Evolutionary conservation across 1,284 basidiomycete species (phyloP), one percentile per base, ranked within the genome.

Genomic region (Cerrena zonata): DNA sequence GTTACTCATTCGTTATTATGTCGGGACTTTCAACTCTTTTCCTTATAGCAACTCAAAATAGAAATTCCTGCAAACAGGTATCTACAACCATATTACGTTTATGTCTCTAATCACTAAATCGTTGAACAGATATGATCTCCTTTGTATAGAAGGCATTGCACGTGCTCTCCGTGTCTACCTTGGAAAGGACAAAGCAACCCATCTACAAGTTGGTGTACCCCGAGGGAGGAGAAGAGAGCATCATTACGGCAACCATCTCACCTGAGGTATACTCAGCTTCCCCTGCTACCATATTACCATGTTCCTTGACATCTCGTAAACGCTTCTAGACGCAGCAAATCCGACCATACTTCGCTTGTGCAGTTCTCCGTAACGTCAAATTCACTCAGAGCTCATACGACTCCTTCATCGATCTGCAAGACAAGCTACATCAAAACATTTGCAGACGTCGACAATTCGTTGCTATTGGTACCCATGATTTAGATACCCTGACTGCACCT

Each of bases 381-480:
- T 94, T 99, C 73, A 94, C 89, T 21, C 82, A 84, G 37, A 78
- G 84, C 52, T 93, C 90, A 48, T 99, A 99, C 66, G 90, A 90
- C 37, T 94, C 91, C 55, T 99, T 99, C 80, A 97, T 99, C 64
- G 96, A 98, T 65, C 74, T 97, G 18, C 96, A 99, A 71, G 96
- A 99, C 69, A 99, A 99, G 72, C 78, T 99, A 41, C 96, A 99
- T 67, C 90, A 94, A 64, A 99, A 99, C 68, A 79, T 99, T 42
- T 95, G 91, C 61, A 78, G 96, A 49, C 78, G 89, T 58, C 77
- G 96, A 52, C 91, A 90, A 61, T 82, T 99, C 39, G 96, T 97
- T 36, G 85, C 96, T 18, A 97, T 99, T 59, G 96, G 96, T 51
- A 99, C 96, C 2, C 96, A 99, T 62, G 96, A 99, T 71, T 72